Base-by-base conservation (phyloP, 805 yeast genomes). In the Kuraishia capsulata region DNA sequence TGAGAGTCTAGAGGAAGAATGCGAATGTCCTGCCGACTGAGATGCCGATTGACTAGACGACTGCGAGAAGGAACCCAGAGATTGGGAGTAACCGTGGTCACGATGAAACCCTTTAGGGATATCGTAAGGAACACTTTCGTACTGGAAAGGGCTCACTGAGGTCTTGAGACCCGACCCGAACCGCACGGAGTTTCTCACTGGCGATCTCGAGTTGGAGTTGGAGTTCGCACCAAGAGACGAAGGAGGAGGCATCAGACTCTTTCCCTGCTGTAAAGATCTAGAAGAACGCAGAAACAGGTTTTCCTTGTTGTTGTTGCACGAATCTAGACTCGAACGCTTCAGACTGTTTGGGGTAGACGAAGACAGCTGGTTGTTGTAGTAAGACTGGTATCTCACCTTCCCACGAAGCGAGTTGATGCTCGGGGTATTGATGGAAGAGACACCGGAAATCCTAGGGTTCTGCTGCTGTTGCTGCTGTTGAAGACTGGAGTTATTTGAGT, bases 121-220 rank as follows among this genome's bases (percentile, higher is more conserved):
- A 31, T 59, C 63, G 40, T 59, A 59, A 2, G 43, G 39, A 30
- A 52, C 39, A 16, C 60, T 44, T 40, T 59, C 61, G 44, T 53
- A 59, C 37, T 57, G 56, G 44, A 59, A 59, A 6, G 62, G 63
- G 36, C 45, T 51, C 36, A 45, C 47, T 9, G 24, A 9, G 25
- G 23, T 9, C 29, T 25, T 25, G 20, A 11, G 34, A 17, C n/a
- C 34, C 3, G 17, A 33, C 18, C 41, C 40, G 28, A 35, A 45
- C 30, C 50, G 44, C n/a, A 41, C 35, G 18, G 35, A 20, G 23
- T 29, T 42, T 35, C 55, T 40, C 20, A 51, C 52, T 5, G 57
- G 57, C 4, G 59, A 53, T 24, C 50, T 44, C 5, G 58, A 53
- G 26, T 48, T 42, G n/a, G n/a, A n/a, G n/a, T n/a, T n/a, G n/a